Conservation (phyloP, 1,284 basidiomycete species). For the Ustilago loliicola region DNA sequence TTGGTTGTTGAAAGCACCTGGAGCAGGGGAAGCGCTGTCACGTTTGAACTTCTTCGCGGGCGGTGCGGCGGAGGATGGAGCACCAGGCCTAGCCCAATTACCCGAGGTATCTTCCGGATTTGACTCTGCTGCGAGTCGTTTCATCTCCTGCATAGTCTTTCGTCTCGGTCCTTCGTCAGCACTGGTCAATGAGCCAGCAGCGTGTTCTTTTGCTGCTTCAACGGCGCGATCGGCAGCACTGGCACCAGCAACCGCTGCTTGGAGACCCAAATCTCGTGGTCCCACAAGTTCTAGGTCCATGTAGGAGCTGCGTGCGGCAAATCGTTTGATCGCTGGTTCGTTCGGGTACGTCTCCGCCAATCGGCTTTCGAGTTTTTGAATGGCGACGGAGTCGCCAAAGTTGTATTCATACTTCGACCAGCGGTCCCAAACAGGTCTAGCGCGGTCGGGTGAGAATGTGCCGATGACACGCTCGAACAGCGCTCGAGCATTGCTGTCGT, state of each 20-base stretch:
- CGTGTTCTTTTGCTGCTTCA: slow-evolving; percentile 36
- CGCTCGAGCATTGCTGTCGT: slow-evolving; percentile 94
- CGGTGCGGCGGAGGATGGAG: slow-evolving; percentile 61
- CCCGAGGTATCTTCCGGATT: slow-evolving; percentile 68
- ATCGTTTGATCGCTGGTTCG: slow-evolving; percentile 89
- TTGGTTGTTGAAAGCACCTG: slow-evolving; percentile 7
- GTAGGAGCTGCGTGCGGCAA: slow-evolving; percentile 90
- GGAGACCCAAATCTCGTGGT: slow-evolving; percentile 84
- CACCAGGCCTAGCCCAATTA: slow-evolving; percentile 54
- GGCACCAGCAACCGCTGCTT: slow-evolving; percentile 23
- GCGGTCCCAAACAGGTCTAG: slow-evolving; percentile 90
- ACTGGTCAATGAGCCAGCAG: not conserved
- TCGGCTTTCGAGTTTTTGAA: slow-evolving; percentile 88
- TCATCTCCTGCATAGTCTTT: slow-evolving; percentile 61
- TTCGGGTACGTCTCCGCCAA: slow-evolving; percentile 88
- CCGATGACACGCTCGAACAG: slow-evolving; percentile 90
- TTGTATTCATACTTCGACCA: slow-evolving; percentile 97
- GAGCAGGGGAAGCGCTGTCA: slow-evolving; percentile 72
- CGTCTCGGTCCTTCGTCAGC: slow-evolving; percentile 50
- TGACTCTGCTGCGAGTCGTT: slow-evolving; percentile 59
- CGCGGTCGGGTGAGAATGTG: slow-evolving; percentile 83
- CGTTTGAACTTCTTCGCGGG: slow-evolving; percentile 68
- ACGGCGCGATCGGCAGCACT: slow-evolving; percentile 55
- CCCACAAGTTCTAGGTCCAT: slow-evolving; percentile 89
- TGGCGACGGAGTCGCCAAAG: slow-evolving; percentile 90